Percentiles rank a stretch among this genome's conserved stretches.
These are phyloP conservation scores for Rhodotorula sp. DNA, from an alignment of 1,284 basidiomycete species.

Conservation along the genomic window DNA sequence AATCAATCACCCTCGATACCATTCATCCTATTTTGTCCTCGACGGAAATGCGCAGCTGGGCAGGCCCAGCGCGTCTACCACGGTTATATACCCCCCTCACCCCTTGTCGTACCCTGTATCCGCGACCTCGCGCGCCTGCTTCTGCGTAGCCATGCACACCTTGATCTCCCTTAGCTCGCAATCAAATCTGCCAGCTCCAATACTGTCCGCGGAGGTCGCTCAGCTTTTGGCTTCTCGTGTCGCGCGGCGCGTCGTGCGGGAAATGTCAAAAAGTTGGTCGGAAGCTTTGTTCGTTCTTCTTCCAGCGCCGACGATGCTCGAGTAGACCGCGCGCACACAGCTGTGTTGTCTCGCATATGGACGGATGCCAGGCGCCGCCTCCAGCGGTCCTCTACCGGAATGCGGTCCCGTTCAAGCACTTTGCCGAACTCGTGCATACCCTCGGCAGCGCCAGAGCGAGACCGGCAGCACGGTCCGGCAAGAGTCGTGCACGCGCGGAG, in stretches of 20 bases:
- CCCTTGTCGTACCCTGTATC: no score
- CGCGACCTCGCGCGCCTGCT: no score
- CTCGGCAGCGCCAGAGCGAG: conserved; percentile 9
- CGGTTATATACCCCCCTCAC: no score
- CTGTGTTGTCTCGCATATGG: not conserved
- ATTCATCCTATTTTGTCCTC: no score
- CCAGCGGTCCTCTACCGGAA: conserved; percentile 12
- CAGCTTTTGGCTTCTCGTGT: not conserved
- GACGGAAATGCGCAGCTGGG: no score
- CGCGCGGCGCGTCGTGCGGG: not conserved
- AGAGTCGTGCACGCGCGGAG: conserved; percentile 18
- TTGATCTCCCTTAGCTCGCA: not conserved
- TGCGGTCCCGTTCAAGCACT: conserved; percentile 26
- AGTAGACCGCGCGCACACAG: not conserved
- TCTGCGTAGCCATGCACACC: not conserved
- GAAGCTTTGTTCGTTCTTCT: no score
- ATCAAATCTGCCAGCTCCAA: not conserved
- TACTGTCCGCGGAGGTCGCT: not conserved
- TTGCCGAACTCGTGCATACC: conserved; percentile 15
- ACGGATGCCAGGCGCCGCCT: not conserved
- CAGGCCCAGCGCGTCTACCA: no score
- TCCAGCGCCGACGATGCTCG: not conserved
- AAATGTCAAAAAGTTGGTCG: no score
- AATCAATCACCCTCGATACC: no score
- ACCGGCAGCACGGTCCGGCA: conserved; percentile 2